Evolutionary conservation across 2,329 filamentous ascomycete genomes (phyloP).

Genomic region (Tolypocladium tropicale): DNA sequence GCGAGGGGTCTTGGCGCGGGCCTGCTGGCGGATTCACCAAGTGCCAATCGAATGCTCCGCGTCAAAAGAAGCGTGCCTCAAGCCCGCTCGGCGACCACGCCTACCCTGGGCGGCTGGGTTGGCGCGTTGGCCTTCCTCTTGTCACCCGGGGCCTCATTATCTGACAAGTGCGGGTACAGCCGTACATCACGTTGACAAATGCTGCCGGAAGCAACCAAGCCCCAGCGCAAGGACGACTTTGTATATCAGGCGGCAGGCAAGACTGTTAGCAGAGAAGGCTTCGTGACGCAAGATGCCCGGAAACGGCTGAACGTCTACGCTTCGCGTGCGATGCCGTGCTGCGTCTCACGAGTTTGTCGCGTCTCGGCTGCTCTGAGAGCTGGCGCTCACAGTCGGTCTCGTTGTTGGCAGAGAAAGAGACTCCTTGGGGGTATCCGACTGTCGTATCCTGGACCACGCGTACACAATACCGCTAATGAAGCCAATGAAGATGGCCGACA

Average conservation of each 20-base stretch:
- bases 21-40: no score
- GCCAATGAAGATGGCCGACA: conserved; percentile 82
- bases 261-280: background rate
- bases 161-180: background rate
- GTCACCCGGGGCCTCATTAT: background rate
- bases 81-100: background rate
- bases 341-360: conserved; percentile 47
- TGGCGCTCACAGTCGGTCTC: conserved; percentile 66
- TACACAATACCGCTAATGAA: conserved; percentile 92
- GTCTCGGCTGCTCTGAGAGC: conserved; percentile 83
- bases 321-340: background rate
- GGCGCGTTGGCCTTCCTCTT: background rate
- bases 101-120: background rate
- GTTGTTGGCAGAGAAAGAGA: conserved; percentile 51
- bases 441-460: conserved; percentile 51
- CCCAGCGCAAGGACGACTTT: background rate
- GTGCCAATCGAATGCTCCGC: no score
- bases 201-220: background rate
- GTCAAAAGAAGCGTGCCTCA: background rate
- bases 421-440: conserved; percentile 56
- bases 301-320: no score
- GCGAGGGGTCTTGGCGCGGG: no score
- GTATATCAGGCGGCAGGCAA: background rate
- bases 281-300: no score
- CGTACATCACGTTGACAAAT: background rate